Evolutionary conservation across 305 asterid genomes (phyloP).

Genomic region (Fraxinus baroniana): DNA sequence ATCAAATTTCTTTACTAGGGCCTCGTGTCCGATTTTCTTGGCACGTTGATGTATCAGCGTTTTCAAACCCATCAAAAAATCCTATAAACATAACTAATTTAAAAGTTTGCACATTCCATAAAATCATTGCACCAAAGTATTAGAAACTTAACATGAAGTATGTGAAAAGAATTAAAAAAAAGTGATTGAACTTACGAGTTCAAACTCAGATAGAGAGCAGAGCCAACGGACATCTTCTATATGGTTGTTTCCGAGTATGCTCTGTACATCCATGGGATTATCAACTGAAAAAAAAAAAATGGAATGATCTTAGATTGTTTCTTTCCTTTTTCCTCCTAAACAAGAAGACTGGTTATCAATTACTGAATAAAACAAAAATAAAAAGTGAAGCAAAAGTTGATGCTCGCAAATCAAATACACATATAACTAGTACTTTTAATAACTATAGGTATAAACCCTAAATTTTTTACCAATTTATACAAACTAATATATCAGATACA

Average conservation of each 20-base stretch:
- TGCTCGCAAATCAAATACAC: background rate
- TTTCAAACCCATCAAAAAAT: constrained; percentile 52
- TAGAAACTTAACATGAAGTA: background rate
- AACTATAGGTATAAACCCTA: background rate
- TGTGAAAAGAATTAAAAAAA: background rate
- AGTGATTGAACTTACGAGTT: constrained; percentile 44
- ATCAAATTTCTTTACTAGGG: constrained; percentile 50
- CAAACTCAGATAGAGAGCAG: constrained; percentile 62
- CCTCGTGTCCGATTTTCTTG: constrained; percentile 48
- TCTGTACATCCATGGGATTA: constrained; percentile 17
- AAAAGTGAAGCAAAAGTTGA: background rate
- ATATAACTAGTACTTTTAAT: background rate
- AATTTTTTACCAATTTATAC: background rate
- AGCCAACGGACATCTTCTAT: constrained; percentile 68
- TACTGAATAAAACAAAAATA: background rate
- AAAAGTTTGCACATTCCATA: background rate
- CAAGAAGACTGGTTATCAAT: background rate
- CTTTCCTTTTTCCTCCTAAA: background rate
- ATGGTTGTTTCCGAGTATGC: constrained; percentile 35
- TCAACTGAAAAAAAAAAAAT: background rate
- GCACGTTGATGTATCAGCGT: constrained; percentile 51
- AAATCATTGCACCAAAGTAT: background rate
- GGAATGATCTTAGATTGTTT: background rate
- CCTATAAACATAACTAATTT: constrained; percentile 34
- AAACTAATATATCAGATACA: background rate